Evolutionary conservation across 208 protist genomes (phyloP).

Genomic region (Wallacemonas sp.): DNA sequence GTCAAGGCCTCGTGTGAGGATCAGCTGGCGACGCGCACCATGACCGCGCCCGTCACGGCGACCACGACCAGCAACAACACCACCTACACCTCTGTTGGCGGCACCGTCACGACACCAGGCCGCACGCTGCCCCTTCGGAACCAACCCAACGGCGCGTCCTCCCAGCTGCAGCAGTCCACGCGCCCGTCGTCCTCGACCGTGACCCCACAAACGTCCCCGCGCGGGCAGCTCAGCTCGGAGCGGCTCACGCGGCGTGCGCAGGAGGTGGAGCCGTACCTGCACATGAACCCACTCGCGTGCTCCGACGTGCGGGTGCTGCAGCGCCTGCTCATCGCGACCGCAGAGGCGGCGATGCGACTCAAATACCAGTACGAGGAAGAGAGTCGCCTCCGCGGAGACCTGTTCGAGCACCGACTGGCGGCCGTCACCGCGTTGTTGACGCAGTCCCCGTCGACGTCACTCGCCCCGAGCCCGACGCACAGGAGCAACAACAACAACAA

Average conservation of each 20-base stretch:
- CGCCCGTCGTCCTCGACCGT: conserved; percentile 13
- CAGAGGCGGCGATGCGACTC: conserved; percentile 49
- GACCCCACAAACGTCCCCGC: conserved; percentile 8
- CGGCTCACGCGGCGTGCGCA: conserved; percentile 47
- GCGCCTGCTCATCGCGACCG: conserved; percentile 58
- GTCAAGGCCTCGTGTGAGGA: conserved; percentile 2
- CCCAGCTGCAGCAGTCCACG: conserved; percentile 15
- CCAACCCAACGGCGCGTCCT: not conserved
- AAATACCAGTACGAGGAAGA: conserved; percentile 55
- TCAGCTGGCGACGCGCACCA: not conserved
- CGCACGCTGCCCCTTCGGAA: conserved; percentile 15
- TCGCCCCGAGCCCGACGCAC: not conserved
- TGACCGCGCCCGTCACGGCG: not conserved
- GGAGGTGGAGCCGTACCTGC: conserved; percentile 48
- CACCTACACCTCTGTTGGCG: not conserved
- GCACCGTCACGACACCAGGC: conserved; percentile 20
- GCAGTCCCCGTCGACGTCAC: not conserved
- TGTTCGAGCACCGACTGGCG: conserved; percentile 50
- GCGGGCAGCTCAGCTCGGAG: conserved; percentile 11
- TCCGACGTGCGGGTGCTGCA: conserved; percentile 51
- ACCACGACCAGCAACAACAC: conserved; percentile 13
- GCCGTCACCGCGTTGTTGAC: conserved; percentile 25
- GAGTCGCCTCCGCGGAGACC: conserved; percentile 45
- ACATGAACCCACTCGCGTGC: conserved; percentile 60
- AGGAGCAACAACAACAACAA: not conserved